Percentiles rank a stretch among this genome's conserved stretches.
phyloP scores from a whole-genome alignment of 1,284 basidiomycete genomes.

The Taiwanofungus camphoratus region DNA sequence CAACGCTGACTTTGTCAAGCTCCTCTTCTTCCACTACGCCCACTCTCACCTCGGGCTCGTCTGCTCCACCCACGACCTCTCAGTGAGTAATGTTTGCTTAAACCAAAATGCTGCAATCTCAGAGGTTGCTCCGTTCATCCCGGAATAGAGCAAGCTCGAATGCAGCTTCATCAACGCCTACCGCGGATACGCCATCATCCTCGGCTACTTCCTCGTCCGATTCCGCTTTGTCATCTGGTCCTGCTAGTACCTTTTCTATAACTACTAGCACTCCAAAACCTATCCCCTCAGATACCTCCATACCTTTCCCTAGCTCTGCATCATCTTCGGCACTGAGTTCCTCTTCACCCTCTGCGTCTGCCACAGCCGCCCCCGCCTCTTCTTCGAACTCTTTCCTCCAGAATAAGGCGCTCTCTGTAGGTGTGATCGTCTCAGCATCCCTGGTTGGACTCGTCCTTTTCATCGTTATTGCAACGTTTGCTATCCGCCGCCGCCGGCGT shows the following conservation, averaged over 20 bases:
- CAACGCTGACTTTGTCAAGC: neutral
- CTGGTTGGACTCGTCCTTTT: constrained; percentile 44
- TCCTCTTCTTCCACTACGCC: constrained; percentile 1
- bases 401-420: constrained; percentile 54
- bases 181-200: neutral
- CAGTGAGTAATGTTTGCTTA: neutral
- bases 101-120: too few relatives aligned
- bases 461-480: constrained; percentile 39
- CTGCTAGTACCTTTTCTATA: constrained; percentile 6
- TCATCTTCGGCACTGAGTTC: constrained; percentile 22
- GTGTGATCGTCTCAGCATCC: constrained; percentile 51
- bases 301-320: constrained; percentile 21
- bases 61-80: neutral
- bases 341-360: constrained; percentile 12
- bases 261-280: constrained; percentile 1
- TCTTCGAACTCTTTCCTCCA: constrained; percentile 42
- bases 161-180: neutral
- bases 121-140: too few relatives aligned
- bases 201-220: constrained; percentile 6
- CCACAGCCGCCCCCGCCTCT: constrained; percentile 13
- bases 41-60: neutral
- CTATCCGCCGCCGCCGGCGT: constrained; percentile 44
- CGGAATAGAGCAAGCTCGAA: too few relatives aligned
- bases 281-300: constrained; percentile 1
- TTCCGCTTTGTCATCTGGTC: constrained; percentile 11